A percentile compares a stretch with the other conserved stretches of the same genome.
Conservation (phyloP, 345 rosid species). For the Psidium friedrichsthalianum region DNA sequence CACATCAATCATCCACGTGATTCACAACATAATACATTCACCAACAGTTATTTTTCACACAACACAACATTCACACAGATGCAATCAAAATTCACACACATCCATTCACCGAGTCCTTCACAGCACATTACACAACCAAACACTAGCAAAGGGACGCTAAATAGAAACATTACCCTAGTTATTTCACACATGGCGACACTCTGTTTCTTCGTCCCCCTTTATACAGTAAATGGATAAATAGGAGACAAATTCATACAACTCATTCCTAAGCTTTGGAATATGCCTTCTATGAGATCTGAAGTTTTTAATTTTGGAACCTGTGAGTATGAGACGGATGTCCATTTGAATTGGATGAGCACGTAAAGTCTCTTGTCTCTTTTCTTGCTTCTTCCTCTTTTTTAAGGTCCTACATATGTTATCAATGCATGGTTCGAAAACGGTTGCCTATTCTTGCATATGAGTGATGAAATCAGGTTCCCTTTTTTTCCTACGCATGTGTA, state of each 20-base stretch:
- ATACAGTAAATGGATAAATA: neutral
- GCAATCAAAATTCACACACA: no score
- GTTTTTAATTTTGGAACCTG: neutral
- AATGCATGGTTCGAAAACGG: neutral
- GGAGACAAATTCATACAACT: neutral
- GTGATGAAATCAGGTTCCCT: neutral
- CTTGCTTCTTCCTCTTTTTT: neutral
- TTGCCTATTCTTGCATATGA: neutral
- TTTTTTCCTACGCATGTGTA: neutral
- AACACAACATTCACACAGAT: no score
- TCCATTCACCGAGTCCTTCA: no score
- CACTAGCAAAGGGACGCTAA: no score
- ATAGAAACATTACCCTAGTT: no score
- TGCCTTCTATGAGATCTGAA: neutral
- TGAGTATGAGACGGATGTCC: neutral
- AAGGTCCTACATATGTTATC: neutral
- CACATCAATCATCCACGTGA: no score
- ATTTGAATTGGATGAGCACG: neutral
- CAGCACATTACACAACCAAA: no score
- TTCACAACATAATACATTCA: no score
- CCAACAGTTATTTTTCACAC: no score
- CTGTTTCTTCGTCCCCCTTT: no score
- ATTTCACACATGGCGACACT: neutral
- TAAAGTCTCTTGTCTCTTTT: neutral
- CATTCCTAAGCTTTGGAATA: neutral